A percentile compares a stretch with the other conserved stretches of the same genome.
Conservation (phyloP, 805 yeast genomes). For the Danielia oregonensis region DNA sequence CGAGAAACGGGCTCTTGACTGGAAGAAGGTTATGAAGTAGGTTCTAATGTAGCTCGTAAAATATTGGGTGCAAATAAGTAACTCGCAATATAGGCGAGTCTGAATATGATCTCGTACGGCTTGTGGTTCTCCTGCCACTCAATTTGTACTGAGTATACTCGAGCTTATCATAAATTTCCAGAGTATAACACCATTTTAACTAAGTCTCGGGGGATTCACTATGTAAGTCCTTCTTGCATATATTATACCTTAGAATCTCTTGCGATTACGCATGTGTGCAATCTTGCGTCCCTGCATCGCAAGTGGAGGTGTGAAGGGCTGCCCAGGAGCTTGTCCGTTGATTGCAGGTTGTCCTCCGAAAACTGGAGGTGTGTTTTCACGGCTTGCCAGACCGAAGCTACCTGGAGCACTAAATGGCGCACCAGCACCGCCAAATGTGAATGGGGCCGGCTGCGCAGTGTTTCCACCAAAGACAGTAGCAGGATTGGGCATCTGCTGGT, state of each 20-base stretch:
- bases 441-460: slow-evolving; percentile 3
- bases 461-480: slow-evolving; percentile 1
- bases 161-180: too few species aligned
- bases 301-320: slow-evolving; percentile 19
- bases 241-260: too few species aligned
- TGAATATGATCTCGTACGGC: too few species aligned
- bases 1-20: not conserved
- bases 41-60: too few species aligned
- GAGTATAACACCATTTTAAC: too few species aligned
- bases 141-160: too few species aligned
- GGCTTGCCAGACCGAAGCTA: slow-evolving; percentile 14
- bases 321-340: slow-evolving; percentile 2
- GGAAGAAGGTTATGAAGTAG: too few species aligned
- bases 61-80: too few species aligned
- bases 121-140: too few species aligned
- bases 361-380: slow-evolving; percentile 15
- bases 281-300: slow-evolving; percentile 22
- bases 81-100: too few species aligned
- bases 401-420: slow-evolving; percentile 13
- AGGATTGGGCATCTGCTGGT: slow-evolving; percentile 1
- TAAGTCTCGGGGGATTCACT: too few species aligned
- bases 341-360: slow-evolving; percentile 10
- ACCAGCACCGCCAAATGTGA: slow-evolving; percentile 8
- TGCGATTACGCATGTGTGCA: slow-evolving; percentile 29
- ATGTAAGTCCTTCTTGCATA: too few species aligned